Percentiles rank a stretch among this genome's conserved stretches.
Conservation (phyloP, 192 early-diverging fungal genomes). For the Coemansia sp. region DNA sequence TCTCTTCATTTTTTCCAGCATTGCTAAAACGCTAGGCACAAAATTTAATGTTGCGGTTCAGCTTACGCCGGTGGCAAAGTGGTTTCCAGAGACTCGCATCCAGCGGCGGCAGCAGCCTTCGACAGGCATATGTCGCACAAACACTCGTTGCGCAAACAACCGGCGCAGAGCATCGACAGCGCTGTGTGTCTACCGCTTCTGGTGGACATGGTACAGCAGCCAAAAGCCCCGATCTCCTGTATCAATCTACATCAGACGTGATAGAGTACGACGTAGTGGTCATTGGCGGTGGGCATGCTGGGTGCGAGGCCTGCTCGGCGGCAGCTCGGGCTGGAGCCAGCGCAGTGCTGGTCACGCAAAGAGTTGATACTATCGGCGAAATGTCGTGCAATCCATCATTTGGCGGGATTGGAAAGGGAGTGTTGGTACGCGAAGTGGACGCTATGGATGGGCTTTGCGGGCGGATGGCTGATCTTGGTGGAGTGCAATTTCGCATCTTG, state of each 20-base stretch:
- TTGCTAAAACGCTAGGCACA: too few relatives aligned
- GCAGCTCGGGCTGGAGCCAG: constrained; percentile 72
- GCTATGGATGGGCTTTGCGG: constrained; percentile 84
- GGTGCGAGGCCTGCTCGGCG: constrained; percentile 77
- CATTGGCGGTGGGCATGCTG: constrained; percentile 83
- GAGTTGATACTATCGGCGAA: constrained; percentile 75
- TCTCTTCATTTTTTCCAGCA: too few relatives aligned
- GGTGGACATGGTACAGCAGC: neutral
- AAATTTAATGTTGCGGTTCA: neutral
- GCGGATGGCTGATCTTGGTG: constrained; percentile 70
- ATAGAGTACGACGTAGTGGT: constrained; percentile 69
- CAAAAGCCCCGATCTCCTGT: neutral
- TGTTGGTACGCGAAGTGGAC: constrained; percentile 76
- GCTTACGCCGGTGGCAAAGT: neutral
- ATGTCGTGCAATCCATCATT: constrained; percentile 89
- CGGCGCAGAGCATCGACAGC: neutral
- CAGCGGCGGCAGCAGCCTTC: neutral
- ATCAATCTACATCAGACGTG: neutral
- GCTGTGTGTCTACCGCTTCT: neutral
- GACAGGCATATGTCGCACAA: neutral
- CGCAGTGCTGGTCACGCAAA: constrained; percentile 73
- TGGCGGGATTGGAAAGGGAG: constrained; percentile 83
- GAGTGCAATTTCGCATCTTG: constrained; percentile 79
- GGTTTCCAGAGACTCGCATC: neutral
- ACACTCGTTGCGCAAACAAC: neutral